Evolutionary conservation across 1,284 basidiomycete species (phyloP), one percentile per base, ranked within the genome.

Genomic region (Austroboletus niveus): DNA sequence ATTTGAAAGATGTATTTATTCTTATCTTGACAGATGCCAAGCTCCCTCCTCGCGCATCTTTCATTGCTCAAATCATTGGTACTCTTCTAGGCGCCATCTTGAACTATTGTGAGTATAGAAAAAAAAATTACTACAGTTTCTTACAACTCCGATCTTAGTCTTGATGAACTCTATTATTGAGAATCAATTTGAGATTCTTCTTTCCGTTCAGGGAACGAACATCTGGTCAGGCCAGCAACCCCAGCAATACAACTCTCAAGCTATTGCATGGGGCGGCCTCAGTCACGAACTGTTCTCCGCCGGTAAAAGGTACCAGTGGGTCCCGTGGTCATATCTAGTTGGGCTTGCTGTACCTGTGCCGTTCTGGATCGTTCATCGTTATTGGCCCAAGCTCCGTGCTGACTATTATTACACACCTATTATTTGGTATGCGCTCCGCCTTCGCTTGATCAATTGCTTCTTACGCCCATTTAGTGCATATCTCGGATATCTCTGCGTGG

Each of bases 231-330:
- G 81, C 0, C 76, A 79, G 55, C 77, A 79, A 53, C 74, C 77
- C 1, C 82, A 83, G 56, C 70, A 73, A 47, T 79, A 77, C 61
- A 87, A 89, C 62, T 82, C 78, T 20, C 76, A 81, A 42, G 83
- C 85, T 0, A 73, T 88, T 27, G 78, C 81, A 63, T 87, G 57
- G 85, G 85, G 85, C 69, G 82, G 81, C 3, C 73, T 88, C 4
- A 77, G 80, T 24, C 76, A 79, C 51, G 58, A 79, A 49, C 64
- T 87, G 17, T 87, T 84, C 58, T 73, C 81, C 1, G 67, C 70
- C 6, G 70, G 75, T n/a, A 73, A 74, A 30, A 73, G 78, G 39
- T 85, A 84, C 60, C 74, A 84, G 52, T 78, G 80, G 68, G 75
- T 86, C 9, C 76, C 81, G 0, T 75, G 75, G 68, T 72, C 75